phyloP scores from a whole-genome alignment of 768 basidiomycete genomes.

The Pulveroboletus sp. region DNA sequence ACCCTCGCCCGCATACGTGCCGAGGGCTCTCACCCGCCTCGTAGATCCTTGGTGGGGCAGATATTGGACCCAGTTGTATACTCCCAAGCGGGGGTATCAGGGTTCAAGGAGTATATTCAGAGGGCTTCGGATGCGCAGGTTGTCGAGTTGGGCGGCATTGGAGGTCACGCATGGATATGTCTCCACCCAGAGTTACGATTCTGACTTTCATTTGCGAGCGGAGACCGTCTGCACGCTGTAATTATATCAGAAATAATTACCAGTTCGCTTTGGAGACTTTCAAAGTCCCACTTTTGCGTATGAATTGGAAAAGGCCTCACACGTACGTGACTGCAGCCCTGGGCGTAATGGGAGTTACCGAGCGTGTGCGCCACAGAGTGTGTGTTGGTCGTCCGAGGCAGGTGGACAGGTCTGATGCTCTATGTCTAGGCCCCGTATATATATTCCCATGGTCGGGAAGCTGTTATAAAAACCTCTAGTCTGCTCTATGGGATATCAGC shows the following conservation, averaged over 20 bases:
- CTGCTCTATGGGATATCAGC: conserved; percentile 19
- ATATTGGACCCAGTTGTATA: conserved; percentile 35
- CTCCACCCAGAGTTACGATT: conserved; percentile 24
- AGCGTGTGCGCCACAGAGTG: not conserved
- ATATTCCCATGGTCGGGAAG: not conserved
- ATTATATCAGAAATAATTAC: conserved; percentile 6
- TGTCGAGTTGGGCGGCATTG: conserved; percentile 39
- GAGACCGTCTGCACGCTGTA: conserved; percentile 11
- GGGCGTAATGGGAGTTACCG: not conserved
- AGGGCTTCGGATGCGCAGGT: conserved; percentile 39
- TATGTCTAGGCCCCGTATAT: not conserved
- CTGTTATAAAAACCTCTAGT: not conserved
- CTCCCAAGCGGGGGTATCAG: conserved; percentile 37
- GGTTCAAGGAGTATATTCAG: conserved; percentile 40
- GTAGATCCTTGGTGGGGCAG: conserved; percentile 38
- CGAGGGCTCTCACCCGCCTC: conserved; percentile 32
- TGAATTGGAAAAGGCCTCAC: not conserved
- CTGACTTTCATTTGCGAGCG: conserved; percentile 10
- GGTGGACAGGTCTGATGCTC: not conserved
- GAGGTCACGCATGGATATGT: conserved; percentile 36
- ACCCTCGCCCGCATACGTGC: conserved; percentile 29
- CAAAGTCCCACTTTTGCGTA: not conserved
- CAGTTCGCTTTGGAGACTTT: conserved; percentile 1
- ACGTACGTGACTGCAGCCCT: too few species aligned
- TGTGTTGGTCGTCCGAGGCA: not conserved